Percentiles rank a stretch among this genome's conserved stretches.
Evolutionary conservation across 805 yeast species (phyloP).

Genomic region (Kluyveromyces nonfermentans): DNA sequence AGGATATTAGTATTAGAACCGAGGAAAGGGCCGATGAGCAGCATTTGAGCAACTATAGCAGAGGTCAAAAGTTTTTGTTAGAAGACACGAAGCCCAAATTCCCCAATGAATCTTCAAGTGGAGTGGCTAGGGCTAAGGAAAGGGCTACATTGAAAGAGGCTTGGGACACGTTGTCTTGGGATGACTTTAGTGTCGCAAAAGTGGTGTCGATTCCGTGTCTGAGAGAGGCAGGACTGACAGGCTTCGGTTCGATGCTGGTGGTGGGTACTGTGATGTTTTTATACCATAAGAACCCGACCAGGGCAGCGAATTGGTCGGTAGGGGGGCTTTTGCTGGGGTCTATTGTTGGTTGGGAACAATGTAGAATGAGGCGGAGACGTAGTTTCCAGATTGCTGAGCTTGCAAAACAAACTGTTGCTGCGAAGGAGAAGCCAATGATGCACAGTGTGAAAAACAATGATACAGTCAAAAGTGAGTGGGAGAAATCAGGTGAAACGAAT

Average conservation of each 20-base stretch:
- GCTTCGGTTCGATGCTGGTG: conserved; percentile 64
- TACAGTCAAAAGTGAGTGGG: conserved; percentile 17
- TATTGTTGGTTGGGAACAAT: conserved; percentile 87
- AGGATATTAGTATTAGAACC: conserved; percentile 1
- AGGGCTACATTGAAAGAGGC: conserved; percentile 33
- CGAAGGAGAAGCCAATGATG: conserved; percentile 31
- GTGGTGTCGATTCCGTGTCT: conserved; percentile 64
- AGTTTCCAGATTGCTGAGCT: conserved; percentile 56
- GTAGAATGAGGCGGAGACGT: conserved; percentile 60
- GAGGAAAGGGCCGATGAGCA: conserved; percentile 6
- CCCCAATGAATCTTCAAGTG: conserved; percentile 22
- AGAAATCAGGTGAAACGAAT: neutral
- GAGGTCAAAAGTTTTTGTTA: conserved; percentile 30
- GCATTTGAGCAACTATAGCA: conserved; percentile 18
- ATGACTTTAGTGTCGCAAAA: conserved; percentile 45
- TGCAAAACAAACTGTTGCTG: conserved; percentile 46
- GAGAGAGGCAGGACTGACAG: conserved; percentile 69
- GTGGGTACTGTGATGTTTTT: conserved; percentile 57
- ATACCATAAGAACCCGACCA: conserved; percentile 50
- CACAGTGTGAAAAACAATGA: conserved; percentile 17
- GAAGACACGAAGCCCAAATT: conserved; percentile 36
- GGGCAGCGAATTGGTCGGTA: conserved; percentile 73
- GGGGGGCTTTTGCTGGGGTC: conserved; percentile 75
- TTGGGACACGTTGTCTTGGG: conserved; percentile 32
- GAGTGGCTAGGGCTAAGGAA: conserved; percentile 18